phyloP scores from a whole-genome alignment of 257 asterid species.

The Rhazya stricta region DNA sequence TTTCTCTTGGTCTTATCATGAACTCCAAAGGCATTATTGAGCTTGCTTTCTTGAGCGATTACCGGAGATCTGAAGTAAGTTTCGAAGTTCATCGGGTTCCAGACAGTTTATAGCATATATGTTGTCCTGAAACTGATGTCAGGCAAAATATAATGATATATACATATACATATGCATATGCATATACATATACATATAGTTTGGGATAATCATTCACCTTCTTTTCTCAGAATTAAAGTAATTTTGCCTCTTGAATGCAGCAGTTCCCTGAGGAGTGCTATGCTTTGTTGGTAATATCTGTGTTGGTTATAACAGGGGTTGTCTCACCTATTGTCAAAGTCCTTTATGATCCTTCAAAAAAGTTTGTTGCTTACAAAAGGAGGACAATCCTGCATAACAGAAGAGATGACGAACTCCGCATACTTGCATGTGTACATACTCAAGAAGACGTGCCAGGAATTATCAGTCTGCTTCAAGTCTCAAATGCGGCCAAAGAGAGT shows the following conservation, averaged over 20 bases:
- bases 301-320: constrained; percentile 47
- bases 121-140: neutral
- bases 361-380: constrained; percentile 54
- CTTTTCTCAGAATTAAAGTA: too few species aligned
- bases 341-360: constrained; percentile 57
- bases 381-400: constrained; percentile 48
- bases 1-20: constrained; percentile 70
- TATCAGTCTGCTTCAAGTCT: constrained; percentile 48
- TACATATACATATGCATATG: too few species aligned
- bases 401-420: constrained; percentile 45
- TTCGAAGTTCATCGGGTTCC: neutral
- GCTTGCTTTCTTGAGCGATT: constrained; percentile 50
- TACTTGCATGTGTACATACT: constrained; percentile 50
- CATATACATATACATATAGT: too few species aligned
- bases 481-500: constrained; percentile 41
- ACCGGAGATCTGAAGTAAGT: constrained; percentile 39
- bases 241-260: constrained; percentile 25
- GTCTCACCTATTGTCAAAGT: constrained; percentile 48
- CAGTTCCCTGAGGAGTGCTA: constrained; percentile 39
- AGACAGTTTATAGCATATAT: neutral
- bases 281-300: constrained; percentile 37
- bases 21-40: constrained; percentile 68
- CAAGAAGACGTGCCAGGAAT: constrained; percentile 46
- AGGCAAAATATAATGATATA: too few species aligned
- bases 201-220: too few species aligned